Conservation (phyloP, 1,284 basidiomycete genomes). For the Rhodotorula sp. region DNA sequence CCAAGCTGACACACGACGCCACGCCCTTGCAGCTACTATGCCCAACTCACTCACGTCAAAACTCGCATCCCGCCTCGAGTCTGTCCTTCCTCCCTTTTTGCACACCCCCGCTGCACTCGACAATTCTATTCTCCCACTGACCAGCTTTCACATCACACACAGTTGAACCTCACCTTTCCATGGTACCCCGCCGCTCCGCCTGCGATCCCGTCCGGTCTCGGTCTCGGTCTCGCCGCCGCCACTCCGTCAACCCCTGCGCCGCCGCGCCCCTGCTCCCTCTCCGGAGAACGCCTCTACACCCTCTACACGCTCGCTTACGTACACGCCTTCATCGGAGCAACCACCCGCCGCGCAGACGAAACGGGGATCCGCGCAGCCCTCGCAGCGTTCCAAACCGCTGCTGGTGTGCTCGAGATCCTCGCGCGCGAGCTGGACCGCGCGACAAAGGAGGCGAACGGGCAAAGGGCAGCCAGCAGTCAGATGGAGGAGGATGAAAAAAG, state of each 20-base stretch:
- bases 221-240: conserved; percentile 11
- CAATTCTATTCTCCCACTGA: background rate
- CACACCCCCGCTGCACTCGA: no score
- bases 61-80: conserved; percentile 71
- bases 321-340: conserved; percentile 67
- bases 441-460: background rate
- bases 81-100: conserved; percentile 50
- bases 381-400: conserved; percentile 58
- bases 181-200: conserved; percentile 63
- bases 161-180: conserved; percentile 75
- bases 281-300: conserved; percentile 70
- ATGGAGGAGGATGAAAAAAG: background rate
- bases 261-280: conserved; percentile 58
- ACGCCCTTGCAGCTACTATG: conserved; percentile 23
- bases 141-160: background rate
- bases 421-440: background rate
- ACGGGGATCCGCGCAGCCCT: conserved; percentile 74
- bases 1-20: background rate
- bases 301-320: conserved; percentile 81
- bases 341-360: conserved; percentile 64
- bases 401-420: background rate
- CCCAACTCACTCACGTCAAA: conserved; percentile 69
- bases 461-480: conserved; percentile 70
- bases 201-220: conserved; percentile 49
- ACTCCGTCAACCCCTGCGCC: conserved; percentile 17